These are phyloP conservation scores for Candida broadrunensis DNA, from an alignment of 805 yeast genomes.

Conservation along the genomic window DNA sequence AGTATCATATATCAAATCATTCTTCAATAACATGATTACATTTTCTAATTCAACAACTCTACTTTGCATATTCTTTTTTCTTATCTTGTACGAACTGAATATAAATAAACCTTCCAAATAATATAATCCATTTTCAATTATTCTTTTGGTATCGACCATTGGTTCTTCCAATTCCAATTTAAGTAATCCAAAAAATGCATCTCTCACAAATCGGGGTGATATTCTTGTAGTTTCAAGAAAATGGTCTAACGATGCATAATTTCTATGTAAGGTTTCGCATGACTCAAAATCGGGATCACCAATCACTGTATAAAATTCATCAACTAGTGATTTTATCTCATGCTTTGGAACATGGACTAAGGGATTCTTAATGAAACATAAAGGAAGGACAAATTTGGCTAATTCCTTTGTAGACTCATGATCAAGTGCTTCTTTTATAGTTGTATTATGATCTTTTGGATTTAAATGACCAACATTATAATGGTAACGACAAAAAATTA, in stretches of 20 bases:
- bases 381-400: slow-evolving; percentile 50
- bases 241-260: slow-evolving; percentile 41
- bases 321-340: slow-evolving; percentile 72
- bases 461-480: slow-evolving; percentile 53
- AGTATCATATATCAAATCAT: slow-evolving; percentile 66
- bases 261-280: slow-evolving; percentile 42
- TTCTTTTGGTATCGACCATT: slow-evolving; percentile 2
- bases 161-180: slow-evolving; percentile 21
- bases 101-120: slow-evolving; percentile 66
- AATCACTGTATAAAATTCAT: slow-evolving; percentile 63
- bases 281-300: slow-evolving; percentile 59
- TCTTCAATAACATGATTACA: slow-evolving; percentile 61
- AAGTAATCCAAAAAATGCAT: slow-evolving; percentile 51
- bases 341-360: slow-evolving; percentile 57
- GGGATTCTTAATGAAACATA: slow-evolving; percentile 58
- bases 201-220: slow-evolving; percentile 42
- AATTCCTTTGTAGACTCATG: slow-evolving; percentile 29
- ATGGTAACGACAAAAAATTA: slow-evolving; percentile 76
- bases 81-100: slow-evolving; percentile 61
- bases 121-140: slow-evolving; percentile 57
- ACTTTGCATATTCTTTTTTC: slow-evolving; percentile 78
- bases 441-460: slow-evolving; percentile 63
- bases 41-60: slow-evolving; percentile 77
- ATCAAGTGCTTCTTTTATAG: slow-evolving; percentile 24
- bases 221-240: slow-evolving; percentile 46